phyloP scores from a whole-genome alignment of 305 asterid species.

The Fraxinus ornus region DNA sequence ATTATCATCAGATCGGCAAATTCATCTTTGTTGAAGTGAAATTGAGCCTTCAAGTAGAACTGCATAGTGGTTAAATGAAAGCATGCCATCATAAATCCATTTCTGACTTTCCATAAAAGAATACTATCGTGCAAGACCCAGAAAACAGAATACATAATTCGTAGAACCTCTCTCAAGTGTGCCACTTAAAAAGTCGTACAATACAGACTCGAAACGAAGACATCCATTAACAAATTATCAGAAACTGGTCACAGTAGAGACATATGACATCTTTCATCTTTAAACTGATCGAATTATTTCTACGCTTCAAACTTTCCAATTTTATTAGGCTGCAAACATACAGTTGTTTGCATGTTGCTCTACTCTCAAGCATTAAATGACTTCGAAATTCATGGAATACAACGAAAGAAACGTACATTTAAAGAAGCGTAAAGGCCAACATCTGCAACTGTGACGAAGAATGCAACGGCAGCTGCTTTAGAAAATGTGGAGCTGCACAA shows the following conservation, averaged over 20 bases:
- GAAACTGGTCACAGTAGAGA: neutral
- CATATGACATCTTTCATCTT: neutral
- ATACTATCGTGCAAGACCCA: neutral
- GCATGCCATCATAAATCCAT: neutral
- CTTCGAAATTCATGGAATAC: neutral
- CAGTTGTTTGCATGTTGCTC: neutral
- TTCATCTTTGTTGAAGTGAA: constrained; percentile 85
- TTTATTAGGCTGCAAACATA: neutral
- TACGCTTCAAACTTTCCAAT: neutral
- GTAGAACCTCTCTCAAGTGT: neutral
- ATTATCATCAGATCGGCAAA: constrained; percentile 90
- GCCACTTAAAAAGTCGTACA: neutral
- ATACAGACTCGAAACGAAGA: neutral
- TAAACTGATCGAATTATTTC: neutral
- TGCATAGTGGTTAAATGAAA: constrained; percentile 32
- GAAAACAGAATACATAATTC: neutral
- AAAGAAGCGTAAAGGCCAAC: constrained; percentile 66
- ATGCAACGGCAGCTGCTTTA: constrained; percentile 72
- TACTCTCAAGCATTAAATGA: neutral
- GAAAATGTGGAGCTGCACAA: constrained; percentile 71
- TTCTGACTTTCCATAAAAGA: neutral
- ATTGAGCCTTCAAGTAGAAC: constrained; percentile 85
- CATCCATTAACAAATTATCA: neutral
- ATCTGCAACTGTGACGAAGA: constrained; percentile 68
- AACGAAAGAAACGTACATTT: constrained; percentile 38